These are phyloP conservation scores for Leishmania tarentolae DNA, from an alignment of 208 protist species.

Conservation along the genomic window DNA sequence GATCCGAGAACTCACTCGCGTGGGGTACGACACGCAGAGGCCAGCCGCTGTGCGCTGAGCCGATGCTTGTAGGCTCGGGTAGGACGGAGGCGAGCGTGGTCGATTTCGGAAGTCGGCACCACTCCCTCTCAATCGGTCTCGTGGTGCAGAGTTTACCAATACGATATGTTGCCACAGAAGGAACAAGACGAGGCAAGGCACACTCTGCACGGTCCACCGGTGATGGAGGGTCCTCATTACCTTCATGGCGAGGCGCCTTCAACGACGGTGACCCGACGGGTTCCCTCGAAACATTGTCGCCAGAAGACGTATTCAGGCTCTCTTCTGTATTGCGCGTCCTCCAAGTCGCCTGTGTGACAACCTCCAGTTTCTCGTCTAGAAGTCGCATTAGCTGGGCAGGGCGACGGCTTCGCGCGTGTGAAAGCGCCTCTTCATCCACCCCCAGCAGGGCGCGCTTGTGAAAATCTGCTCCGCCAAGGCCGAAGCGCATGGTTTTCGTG, in stretches of 20 bases:
- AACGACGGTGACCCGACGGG: neutral
- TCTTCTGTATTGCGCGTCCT: neutral
- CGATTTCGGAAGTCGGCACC: conserved; percentile 12
- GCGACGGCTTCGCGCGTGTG: conserved; percentile 2
- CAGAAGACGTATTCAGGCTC: neutral
- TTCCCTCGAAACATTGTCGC: neutral
- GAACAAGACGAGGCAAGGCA: neutral
- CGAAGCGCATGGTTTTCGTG: conserved; percentile 20
- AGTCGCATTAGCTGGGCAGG: conserved; percentile 23
- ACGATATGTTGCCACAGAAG: neutral
- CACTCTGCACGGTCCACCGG: neutral
- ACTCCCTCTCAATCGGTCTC: conserved; percentile 15
- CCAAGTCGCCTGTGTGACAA: neutral
- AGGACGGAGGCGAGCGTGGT: conserved; percentile 23
- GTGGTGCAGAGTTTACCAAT: conserved; percentile 9
- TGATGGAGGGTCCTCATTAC: neutral
- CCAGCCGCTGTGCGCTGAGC: conserved; percentile 6
- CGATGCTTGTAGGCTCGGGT: neutral
- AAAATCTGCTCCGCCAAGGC: conserved; percentile 1
- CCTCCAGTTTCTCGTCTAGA: conserved; percentile 12
- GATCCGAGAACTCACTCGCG: neutral
- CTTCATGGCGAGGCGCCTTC: neutral
- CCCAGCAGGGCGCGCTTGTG: neutral
- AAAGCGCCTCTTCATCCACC: conserved; percentile 1
- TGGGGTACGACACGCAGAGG: conserved; percentile 12